These are phyloP conservation scores for Penicillium crystallinum DNA, from an alignment of 495 filamentous ascomycete species.

Conservation along the genomic window DNA sequence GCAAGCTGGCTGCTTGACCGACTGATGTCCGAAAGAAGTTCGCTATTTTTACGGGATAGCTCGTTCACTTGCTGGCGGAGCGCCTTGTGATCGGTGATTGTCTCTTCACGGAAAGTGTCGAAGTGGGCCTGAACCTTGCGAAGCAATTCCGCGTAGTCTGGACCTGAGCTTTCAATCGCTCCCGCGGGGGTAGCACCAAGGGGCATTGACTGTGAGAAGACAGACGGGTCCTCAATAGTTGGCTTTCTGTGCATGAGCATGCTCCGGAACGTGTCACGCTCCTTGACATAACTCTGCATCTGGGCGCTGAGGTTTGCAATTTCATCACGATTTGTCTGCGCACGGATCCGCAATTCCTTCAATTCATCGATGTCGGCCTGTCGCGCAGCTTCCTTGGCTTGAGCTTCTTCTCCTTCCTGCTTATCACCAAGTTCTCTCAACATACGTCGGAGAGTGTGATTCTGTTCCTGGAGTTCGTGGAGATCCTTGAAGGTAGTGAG, in stretches of 20 bases:
- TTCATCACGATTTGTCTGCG: constrained; percentile 62
- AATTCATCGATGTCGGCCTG: constrained; percentile 70
- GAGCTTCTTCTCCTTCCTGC: constrained; percentile 87
- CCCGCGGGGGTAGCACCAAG: constrained; percentile 40
- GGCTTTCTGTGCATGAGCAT: constrained; percentile 78
- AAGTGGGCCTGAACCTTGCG: constrained; percentile 86
- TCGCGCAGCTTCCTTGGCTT: constrained; percentile 60
- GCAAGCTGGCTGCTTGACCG: constrained; percentile 75
- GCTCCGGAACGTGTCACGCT: constrained; percentile 93
- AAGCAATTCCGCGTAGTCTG: constrained; percentile 63
- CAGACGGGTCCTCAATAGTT: constrained; percentile 53
- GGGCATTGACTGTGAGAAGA: constrained; percentile 60
- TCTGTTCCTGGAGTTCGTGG: constrained; percentile 81
- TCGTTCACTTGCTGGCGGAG: constrained; percentile 83
- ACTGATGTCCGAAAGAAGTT: constrained; percentile 72
- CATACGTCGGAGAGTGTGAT: constrained; percentile 72
- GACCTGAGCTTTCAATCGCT: constrained; percentile 42
- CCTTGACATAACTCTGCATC: constrained; percentile 86
- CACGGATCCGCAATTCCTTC: constrained; percentile 59
- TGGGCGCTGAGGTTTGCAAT: constrained; percentile 70
- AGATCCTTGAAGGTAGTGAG: constrained; percentile 79
- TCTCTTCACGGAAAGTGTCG: constrained; percentile 83
- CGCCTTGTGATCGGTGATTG: constrained; percentile 67
- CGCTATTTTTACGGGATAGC: constrained; percentile 72
- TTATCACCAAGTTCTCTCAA: constrained; percentile 76